Evolutionary conservation across 768 basidiomycete species (phyloP).

Genomic region (Podaxis carcinomalis): DNA sequence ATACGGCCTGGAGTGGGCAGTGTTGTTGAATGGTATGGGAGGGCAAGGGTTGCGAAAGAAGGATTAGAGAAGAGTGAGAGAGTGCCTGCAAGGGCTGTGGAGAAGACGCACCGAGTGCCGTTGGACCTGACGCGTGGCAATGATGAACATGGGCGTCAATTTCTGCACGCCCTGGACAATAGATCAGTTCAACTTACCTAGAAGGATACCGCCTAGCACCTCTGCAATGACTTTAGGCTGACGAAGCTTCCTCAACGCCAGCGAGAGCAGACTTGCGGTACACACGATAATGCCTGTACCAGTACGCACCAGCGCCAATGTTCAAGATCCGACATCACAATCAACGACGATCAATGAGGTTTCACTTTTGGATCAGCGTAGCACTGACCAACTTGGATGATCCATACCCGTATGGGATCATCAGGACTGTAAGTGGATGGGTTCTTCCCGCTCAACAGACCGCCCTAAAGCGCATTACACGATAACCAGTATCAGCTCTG

Average conservation of each 20-base stretch:
- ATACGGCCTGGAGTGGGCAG: constrained; percentile 52
- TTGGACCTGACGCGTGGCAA: constrained; percentile 33
- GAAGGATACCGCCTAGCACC: constrained; percentile 84
- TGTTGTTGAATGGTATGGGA: too few relatives aligned
- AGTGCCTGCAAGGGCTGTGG: too few relatives aligned
- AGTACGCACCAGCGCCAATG: not conserved
- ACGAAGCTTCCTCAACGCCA: constrained; percentile 64
- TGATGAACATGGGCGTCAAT: not conserved
- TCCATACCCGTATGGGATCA: constrained; percentile 77
- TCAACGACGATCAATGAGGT: constrained; percentile 2
- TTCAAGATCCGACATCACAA: constrained; percentile 1
- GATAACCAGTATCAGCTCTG: not conserved
- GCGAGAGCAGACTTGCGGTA: constrained; percentile 72
- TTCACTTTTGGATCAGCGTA: not conserved
- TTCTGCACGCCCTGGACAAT: not conserved
- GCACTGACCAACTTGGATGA: constrained; percentile 68
- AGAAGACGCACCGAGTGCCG: constrained; percentile 35
- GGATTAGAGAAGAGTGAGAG: not conserved
- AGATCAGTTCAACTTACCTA: constrained; percentile 39
- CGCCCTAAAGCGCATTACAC: constrained; percentile 44
- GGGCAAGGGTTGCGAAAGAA: too few relatives aligned
- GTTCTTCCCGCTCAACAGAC: constrained; percentile 70
- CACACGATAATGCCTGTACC: constrained; percentile 72
- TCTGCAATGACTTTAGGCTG: constrained; percentile 88
- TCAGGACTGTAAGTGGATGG: constrained; percentile 58